These are phyloP conservation scores for Globisporangium abappressorium DNA, from an alignment of 352 stramenopile species.

Conservation along the genomic window DNA sequence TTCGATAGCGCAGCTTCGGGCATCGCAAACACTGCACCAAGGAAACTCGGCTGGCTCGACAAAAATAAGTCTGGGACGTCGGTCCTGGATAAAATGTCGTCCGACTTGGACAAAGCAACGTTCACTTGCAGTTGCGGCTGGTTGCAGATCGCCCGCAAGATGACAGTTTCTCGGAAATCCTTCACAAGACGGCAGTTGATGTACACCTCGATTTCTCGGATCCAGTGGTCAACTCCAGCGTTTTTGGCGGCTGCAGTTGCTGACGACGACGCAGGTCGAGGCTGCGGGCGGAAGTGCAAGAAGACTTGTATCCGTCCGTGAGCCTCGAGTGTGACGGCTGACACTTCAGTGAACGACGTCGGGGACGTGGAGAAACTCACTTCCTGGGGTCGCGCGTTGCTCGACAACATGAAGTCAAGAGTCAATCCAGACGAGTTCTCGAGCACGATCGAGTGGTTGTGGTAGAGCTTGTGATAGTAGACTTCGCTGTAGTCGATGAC, in stretches of 20 bases:
- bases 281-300: constrained; percentile 80
- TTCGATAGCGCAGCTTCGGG: constrained; percentile 58
- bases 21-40: constrained; percentile 80
- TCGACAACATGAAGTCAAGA: constrained; percentile 86
- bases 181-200: constrained; percentile 86
- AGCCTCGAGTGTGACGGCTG: constrained; percentile 66
- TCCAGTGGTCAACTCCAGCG: constrained; percentile 46
- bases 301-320: constrained; percentile 81
- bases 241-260: constrained; percentile 5
- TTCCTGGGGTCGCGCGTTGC: constrained; percentile 73
- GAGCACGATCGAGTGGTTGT: constrained; percentile 89
- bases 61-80: constrained; percentile 25
- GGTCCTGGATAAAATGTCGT: constrained; percentile 28
- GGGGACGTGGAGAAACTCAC: constrained; percentile 81
- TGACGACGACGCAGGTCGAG: constrained; percentile 20
- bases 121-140: constrained; percentile 74
- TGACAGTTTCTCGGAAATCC: constrained; percentile 84
- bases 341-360: constrained; percentile 82
- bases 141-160: constrained; percentile 74
- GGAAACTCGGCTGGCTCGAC: constrained; percentile 65
- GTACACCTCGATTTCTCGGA: constrained; percentile 86
- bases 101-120: constrained; percentile 45
- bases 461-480: constrained; percentile 88
- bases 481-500: constrained; percentile 85
- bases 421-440: constrained; percentile 83